Conservation (phyloP, 1,284 basidiomycete genomes). For the Pterula multifida region DNA sequence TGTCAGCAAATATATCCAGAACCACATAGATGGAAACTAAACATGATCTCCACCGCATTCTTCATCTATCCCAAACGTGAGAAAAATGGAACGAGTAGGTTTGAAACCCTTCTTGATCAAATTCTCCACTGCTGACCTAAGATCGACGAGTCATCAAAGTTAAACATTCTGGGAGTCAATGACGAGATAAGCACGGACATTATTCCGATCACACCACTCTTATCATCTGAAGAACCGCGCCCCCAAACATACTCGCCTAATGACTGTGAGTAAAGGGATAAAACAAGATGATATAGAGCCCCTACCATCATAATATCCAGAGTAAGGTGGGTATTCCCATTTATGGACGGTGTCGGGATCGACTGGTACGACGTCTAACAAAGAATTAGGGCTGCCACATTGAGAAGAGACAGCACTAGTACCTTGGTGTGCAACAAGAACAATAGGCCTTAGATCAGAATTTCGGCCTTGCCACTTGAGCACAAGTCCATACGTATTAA, state of each 20-base stretch:
- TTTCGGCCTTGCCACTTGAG: not conserved
- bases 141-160: conserved; percentile 1
- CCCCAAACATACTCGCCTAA: conserved; percentile 48
- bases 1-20: conserved; percentile 7
- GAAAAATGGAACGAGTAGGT: conserved; percentile 41
- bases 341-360: conserved; percentile 34
- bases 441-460: not conserved
- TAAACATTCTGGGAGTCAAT: not conserved
- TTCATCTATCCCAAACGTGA: conserved; percentile 65
- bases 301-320: conserved; percentile 33
- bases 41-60: conserved; percentile 43
- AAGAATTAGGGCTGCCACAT: not conserved
- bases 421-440: conserved; percentile 2
- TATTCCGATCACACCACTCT: conserved; percentile 44
- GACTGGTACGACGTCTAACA: conserved; percentile 50
- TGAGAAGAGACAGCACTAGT: not conserved
- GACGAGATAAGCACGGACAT: conserved; percentile 25
- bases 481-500: conserved; percentile 2
- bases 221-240: conserved; percentile 51
- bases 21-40: conserved; percentile 4
- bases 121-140: conserved; percentile 38
- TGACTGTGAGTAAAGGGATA: not conserved
- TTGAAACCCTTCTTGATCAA: conserved; percentile 39
- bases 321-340: conserved; percentile 43
- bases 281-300: not conserved